These are phyloP conservation scores for Mortierella claussenii DNA, from an alignment of 192 early-diverging fungal genomes.

Conservation along the genomic window DNA sequence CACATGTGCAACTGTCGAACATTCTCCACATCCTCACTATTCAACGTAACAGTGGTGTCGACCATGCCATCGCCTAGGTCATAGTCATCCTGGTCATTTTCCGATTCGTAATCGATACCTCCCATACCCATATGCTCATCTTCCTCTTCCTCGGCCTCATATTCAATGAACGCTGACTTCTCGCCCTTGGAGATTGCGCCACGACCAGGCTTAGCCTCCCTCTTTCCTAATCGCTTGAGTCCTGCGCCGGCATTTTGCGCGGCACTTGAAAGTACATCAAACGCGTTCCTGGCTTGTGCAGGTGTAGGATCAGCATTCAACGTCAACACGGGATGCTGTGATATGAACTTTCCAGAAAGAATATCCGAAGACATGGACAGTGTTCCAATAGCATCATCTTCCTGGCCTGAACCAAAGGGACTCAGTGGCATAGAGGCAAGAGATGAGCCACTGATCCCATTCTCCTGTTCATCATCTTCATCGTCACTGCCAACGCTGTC, in stretches of 20 bases:
- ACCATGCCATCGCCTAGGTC: constrained; percentile 46
- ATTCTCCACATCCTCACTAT: constrained; percentile 28
- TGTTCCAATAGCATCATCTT: neutral
- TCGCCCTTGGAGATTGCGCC: constrained; percentile 8
- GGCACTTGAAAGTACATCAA: constrained; percentile 20
- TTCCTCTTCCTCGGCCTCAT: constrained; percentile 55
- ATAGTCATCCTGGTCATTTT: constrained; percentile 45
- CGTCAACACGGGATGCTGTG: neutral
- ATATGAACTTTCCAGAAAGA: neutral
- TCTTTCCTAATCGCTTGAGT: constrained; percentile 13
- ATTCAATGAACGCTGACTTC: constrained; percentile 49
- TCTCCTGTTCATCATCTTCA: neutral
- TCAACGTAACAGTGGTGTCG: constrained; percentile 9
- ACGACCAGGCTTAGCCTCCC: constrained; percentile 19
- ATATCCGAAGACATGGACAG: neutral
- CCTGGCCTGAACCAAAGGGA: too few species aligned
- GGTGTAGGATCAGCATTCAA: neutral
- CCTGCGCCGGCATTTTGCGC: neutral
- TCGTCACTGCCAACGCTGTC: neutral
- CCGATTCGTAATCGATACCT: constrained; percentile 49
- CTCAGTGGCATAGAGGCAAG: too few species aligned
- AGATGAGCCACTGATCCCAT: too few species aligned
- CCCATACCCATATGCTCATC: constrained; percentile 53
- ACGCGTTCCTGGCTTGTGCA: constrained; percentile 8
- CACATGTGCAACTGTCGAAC: constrained; percentile 47